phyloP scores from a whole-genome alignment of 139 green algal species.

The Chlamydomonas applanata region DNA sequence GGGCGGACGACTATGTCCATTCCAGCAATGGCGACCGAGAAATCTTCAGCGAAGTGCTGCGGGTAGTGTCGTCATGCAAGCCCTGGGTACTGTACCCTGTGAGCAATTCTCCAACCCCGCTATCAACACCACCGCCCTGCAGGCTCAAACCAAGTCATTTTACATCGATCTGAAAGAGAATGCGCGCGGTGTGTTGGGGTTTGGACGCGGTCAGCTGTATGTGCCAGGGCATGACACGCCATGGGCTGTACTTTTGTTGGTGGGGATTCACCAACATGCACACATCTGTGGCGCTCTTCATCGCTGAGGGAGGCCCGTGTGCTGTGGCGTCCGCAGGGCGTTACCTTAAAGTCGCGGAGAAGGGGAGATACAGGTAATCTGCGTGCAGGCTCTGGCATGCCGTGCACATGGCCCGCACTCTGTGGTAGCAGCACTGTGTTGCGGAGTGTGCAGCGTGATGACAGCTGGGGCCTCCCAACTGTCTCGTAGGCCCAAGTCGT shows the following conservation, averaged over 20 bases:
- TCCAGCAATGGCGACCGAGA: too few relatives aligned
- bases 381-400: too few relatives aligned
- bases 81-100: too few relatives aligned
- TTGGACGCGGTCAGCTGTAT: background rate
- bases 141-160: constrained; percentile 5
- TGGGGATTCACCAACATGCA: too few relatives aligned
- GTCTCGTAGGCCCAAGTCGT: background rate
- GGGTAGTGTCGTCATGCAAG: too few relatives aligned
- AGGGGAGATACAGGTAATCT: constrained; percentile 24
- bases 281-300: too few relatives aligned
- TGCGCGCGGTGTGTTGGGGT: constrained; percentile 13
- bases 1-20: too few relatives aligned
- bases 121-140: background rate
- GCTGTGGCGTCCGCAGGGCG: background rate
- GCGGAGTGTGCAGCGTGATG: too few relatives aligned
- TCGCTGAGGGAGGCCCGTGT: background rate
- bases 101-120: too few relatives aligned
- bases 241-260: background rate
- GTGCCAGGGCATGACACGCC: background rate
- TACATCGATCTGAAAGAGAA: constrained; percentile 21
- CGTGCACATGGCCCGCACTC: too few relatives aligned
- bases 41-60: too few relatives aligned
- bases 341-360: constrained; percentile 38
- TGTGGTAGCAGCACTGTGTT: too few relatives aligned
- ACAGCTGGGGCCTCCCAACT: background rate